These are phyloP conservation scores for Wickerhamiella sorbophila DNA, from an alignment of 805 yeast species.

Conservation along the genomic window DNA sequence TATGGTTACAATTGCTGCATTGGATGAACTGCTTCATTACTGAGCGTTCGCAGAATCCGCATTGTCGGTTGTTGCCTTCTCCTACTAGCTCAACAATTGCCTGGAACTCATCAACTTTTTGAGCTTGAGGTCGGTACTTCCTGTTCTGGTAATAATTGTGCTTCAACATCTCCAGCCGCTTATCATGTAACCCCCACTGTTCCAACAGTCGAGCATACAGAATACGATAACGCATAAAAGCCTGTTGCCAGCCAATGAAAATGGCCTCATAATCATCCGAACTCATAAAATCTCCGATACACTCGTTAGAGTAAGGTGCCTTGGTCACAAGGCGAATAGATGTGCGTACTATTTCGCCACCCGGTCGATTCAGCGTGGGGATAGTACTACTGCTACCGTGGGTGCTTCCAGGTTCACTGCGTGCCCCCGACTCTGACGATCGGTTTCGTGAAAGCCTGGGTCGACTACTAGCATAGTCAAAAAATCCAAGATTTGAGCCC, in stretches of 20 bases:
- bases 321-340: not conserved
- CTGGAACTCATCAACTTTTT: conserved; percentile 2
- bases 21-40: conserved; percentile 47
- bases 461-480: not conserved
- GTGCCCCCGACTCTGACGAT: not conserved
- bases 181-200: conserved; percentile 73
- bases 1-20: conserved; percentile 66
- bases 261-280: not conserved
- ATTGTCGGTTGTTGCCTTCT: conserved; percentile 27
- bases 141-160: conserved; percentile 32
- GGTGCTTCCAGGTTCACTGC: not conserved
- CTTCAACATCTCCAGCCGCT: conserved; percentile 64
- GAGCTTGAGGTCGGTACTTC: not conserved
- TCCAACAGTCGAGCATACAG: conserved; percentile 68
- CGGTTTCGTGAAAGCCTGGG: not conserved
- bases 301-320: not conserved
- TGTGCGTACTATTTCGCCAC: not conserved
- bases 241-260: not conserved
- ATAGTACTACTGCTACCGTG: not conserved
- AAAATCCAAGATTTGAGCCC: not conserved
- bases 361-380: not conserved
- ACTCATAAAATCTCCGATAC: not conserved
- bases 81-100: conserved; percentile 3
- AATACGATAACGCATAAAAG: conserved; percentile 32
- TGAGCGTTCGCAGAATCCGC: conserved; percentile 52